Conservation (phyloP, 2,329 filamentous ascomycete species). For the Diaporthe batatas region DNA sequence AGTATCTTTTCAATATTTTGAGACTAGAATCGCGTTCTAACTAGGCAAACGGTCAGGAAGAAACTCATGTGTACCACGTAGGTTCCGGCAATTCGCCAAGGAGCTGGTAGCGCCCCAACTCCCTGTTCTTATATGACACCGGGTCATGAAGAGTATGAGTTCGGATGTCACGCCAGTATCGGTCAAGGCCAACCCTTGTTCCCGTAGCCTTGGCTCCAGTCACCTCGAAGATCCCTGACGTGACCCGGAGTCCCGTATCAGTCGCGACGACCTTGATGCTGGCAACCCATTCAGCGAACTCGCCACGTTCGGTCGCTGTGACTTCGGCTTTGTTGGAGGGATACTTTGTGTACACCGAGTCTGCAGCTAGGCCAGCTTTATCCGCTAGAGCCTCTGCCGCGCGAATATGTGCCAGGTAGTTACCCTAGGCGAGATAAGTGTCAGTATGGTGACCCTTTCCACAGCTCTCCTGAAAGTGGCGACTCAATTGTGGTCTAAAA, state of each 20-base stretch:
- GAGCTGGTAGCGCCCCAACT: conserved; percentile 70
- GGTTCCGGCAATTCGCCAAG: conserved; percentile 69
- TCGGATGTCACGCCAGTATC: conserved; percentile 76
- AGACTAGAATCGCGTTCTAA: not conserved
- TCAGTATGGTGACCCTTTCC: not conserved
- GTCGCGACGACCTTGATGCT: conserved; percentile 74
- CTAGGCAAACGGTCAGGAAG: not conserved
- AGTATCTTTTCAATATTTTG: not conserved
- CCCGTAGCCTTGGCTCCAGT: conserved; percentile 71
- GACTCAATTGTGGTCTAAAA: too few relatives aligned
- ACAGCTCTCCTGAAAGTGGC: too few relatives aligned
- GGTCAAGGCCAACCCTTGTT: conserved; percentile 70
- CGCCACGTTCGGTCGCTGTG: conserved; percentile 66
- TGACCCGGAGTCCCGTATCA: conserved; percentile 70
- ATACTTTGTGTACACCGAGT: conserved; percentile 60
- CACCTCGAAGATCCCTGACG: conserved; percentile 73
- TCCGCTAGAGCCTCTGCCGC: conserved; percentile 72
- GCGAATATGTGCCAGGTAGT: conserved; percentile 72
- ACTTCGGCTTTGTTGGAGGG: conserved; percentile 57
- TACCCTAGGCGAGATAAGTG: conserved; percentile 51
- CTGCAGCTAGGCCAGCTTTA: conserved; percentile 63
- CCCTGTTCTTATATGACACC: conserved; percentile 75
- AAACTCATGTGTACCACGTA: conserved; percentile 70
- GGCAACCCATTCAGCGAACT: conserved; percentile 73
- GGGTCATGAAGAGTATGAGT: conserved; percentile 77